Evolutionary conservation across 2,329 filamentous ascomycete genomes (phyloP).

Genomic region (Periconia sp.): DNA sequence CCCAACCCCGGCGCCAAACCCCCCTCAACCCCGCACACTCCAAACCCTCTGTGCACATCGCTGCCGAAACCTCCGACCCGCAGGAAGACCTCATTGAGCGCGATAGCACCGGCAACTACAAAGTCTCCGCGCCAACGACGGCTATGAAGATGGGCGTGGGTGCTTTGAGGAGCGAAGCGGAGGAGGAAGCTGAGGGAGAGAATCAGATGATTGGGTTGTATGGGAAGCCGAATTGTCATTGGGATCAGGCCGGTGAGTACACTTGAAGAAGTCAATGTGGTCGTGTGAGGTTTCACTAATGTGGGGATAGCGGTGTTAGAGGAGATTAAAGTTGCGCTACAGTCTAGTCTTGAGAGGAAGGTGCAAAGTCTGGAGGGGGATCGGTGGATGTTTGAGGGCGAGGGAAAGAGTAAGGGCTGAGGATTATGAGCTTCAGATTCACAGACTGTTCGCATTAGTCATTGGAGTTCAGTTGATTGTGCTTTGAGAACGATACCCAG

Average conservation of each 20-base stretch:
- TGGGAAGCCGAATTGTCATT: slow-evolving; percentile 36
- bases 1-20: slow-evolving; percentile 26
- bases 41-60: slow-evolving; percentile 18
- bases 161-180: slow-evolving; percentile 22
- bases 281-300: slow-evolving; percentile 2
- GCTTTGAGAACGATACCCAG: slow-evolving; percentile 11
- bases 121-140: slow-evolving; percentile 39
- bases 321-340: slow-evolving; percentile 57
- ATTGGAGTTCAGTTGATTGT: neutral
- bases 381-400: slow-evolving; percentile 88
- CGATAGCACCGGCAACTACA: slow-evolving; percentile 56
- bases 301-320: slow-evolving; percentile 12
- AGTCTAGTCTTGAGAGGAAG: slow-evolving; percentile 73
- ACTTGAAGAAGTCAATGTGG: neutral
- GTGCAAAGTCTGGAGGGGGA: slow-evolving; percentile 79
- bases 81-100: slow-evolving; percentile 56
- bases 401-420: slow-evolving; percentile 39
- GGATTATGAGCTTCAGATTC: neutral
- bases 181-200: slow-evolving; percentile 43
- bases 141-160: slow-evolving; percentile 23
- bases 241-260: slow-evolving; percentile 28
- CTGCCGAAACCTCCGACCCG: slow-evolving; percentile 37
- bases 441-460: neutral
- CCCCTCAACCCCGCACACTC: slow-evolving; percentile 15
- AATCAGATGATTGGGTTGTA: slow-evolving; percentile 41